Percentiles rank a stretch among this genome's conserved stretches.
These are phyloP conservation scores for Chlamydomonas applanata DNA, from an alignment of 139 green algal species.

Conservation along the genomic window DNA sequence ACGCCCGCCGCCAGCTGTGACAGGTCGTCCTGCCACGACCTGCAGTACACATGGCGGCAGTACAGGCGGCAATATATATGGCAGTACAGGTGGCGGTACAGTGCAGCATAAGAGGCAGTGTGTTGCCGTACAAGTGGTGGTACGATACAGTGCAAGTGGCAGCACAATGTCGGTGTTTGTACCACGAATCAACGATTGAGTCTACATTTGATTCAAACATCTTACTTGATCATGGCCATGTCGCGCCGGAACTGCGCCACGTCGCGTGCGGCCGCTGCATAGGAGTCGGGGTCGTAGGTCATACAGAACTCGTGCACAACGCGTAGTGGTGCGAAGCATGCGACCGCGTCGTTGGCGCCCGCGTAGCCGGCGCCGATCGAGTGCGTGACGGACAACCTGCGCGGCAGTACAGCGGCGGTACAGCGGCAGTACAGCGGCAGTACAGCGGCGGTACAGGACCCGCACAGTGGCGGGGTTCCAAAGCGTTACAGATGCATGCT, in stretches of 20 bases:
- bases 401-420: too few species aligned
- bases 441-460: too few species aligned
- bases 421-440: too few species aligned
- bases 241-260: slow-evolving; percentile 47
- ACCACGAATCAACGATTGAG: too few species aligned
- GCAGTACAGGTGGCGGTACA: background rate
- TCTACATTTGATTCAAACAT: too few species aligned
- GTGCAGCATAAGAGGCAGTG: too few species aligned
- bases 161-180: too few species aligned
- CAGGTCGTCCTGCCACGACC: slow-evolving; percentile 34
- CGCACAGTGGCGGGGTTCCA: too few species aligned
- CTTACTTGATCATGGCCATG: slow-evolving; percentile 48
- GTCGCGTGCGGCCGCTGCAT: slow-evolving; percentile 31
- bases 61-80: background rate
- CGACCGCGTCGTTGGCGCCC: slow-evolving; percentile 13
- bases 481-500: too few species aligned
- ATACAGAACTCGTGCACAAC: slow-evolving; percentile 39
- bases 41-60: background rate
- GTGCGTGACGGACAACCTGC: slow-evolving; percentile 31
- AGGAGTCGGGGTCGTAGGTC: slow-evolving; percentile 26
- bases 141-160: too few species aligned
- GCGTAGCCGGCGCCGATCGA: slow-evolving; percentile 24
- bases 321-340: slow-evolving; percentile 31
- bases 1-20: slow-evolving; percentile 21
- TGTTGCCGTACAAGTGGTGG: too few species aligned